Conservation (phyloP, 2,329 filamentous ascomycete genomes). For the Penicillium sp. region DNA sequence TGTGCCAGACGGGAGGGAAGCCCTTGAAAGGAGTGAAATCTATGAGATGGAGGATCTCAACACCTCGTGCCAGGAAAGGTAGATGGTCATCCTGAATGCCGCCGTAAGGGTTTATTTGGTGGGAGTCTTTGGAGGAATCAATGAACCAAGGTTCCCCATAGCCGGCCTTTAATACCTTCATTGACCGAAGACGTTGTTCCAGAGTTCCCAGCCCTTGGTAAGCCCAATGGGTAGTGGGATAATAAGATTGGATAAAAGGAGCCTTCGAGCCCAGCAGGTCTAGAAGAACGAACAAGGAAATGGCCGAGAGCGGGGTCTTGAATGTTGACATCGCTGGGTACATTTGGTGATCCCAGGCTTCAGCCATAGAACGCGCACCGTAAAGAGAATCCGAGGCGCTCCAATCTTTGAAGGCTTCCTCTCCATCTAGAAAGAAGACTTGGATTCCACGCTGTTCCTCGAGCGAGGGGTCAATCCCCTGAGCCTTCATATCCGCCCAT, state of each 20-base stretch:
- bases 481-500: constrained; percentile 70
- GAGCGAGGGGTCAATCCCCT: constrained; percentile 52
- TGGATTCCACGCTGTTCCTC: constrained; percentile 82
- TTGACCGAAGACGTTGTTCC: constrained; percentile 69
- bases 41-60: constrained; percentile 86
- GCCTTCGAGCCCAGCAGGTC: constrained; percentile 74
- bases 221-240: constrained; percentile 88
- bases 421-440: constrained; percentile 85
- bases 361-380: constrained; percentile 77
- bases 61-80: constrained; percentile 82
- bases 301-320: constrained; percentile 70
- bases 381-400: constrained; percentile 80
- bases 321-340: constrained; percentile 73
- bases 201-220: constrained; percentile 73
- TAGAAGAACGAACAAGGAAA: constrained; percentile 85
- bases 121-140: constrained; percentile 57
- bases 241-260: constrained; percentile 79
- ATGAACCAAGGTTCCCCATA: constrained; percentile 58
- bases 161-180: constrained; percentile 65
- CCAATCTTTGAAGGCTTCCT: constrained; percentile 87
- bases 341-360: constrained; percentile 70
- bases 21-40: constrained; percentile 55
- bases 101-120: constrained; percentile 47
- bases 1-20: constrained; percentile 87
- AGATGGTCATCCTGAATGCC: constrained; percentile 82